phyloP scores from a whole-genome alignment of 2,329 filamentous ascomycete genomes.

The Aspergillus awamori region DNA sequence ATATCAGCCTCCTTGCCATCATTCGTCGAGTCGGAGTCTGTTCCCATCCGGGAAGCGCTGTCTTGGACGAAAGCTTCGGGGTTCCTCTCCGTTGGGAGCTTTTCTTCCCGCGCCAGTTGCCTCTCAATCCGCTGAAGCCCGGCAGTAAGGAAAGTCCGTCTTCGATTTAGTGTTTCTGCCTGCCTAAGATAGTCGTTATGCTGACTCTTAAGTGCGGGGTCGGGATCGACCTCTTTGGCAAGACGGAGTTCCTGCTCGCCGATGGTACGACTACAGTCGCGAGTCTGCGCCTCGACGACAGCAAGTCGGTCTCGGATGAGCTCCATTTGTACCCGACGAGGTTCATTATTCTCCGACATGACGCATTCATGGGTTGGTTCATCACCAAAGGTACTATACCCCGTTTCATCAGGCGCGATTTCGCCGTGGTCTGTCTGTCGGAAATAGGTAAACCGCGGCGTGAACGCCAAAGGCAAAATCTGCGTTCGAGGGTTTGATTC shows the following conservation, averaged over 20 bases:
- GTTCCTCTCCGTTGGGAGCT: conserved; percentile 53
- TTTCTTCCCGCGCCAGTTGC: conserved; percentile 46
- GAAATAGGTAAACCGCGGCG: conserved; percentile 96
- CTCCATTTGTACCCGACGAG: conserved; percentile 81
- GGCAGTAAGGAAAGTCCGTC: conserved; percentile 61
- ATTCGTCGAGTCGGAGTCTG: conserved; percentile 48
- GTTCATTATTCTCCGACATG: conserved; percentile 89
- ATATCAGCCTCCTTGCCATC: conserved; percentile 58
- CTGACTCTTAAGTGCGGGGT: conserved; percentile 44
- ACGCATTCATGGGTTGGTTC: conserved; percentile 94
- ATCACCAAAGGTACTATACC: conserved; percentile 86
- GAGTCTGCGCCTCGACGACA: conserved; percentile 76
- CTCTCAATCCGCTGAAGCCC: conserved; percentile 63
- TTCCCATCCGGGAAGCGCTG: conserved; percentile 31
- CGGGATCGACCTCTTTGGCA: conserved; percentile 58
- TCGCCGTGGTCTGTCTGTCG: conserved; percentile 91
- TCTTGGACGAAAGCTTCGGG: conserved; percentile 27
- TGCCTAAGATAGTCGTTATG: conserved; percentile 59
- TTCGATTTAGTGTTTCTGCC: conserved; percentile 58
- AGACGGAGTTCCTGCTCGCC: conserved; percentile 72
- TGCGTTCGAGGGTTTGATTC: conserved; percentile 90
- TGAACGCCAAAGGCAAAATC: conserved; percentile 87
- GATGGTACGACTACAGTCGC: conserved; percentile 70
- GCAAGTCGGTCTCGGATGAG: conserved; percentile 80
- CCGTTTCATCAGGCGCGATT: conserved; percentile 71